These are phyloP conservation scores for Bathelium albidoporum DNA, from an alignment of 495 filamentous ascomycete genomes.

Conservation along the genomic window DNA sequence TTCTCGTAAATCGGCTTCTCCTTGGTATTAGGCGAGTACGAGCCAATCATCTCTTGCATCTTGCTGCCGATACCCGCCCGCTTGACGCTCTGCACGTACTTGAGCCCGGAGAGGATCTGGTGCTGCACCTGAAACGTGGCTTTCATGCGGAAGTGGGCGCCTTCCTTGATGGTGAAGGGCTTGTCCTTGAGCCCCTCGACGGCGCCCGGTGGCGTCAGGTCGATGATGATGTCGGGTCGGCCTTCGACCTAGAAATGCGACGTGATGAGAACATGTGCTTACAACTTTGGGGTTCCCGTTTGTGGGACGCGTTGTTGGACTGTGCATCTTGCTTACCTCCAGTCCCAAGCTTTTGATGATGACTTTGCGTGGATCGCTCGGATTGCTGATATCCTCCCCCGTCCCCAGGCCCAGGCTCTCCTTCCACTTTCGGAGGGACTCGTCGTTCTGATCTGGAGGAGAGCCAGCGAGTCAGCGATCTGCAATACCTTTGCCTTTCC, in stretches of 20 bases:
- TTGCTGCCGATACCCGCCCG: conserved; percentile 76
- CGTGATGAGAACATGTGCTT: neutral
- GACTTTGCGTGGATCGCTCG: conserved; percentile 62
- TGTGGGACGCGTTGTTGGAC: too few species aligned
- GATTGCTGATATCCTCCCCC: conserved; percentile 44
- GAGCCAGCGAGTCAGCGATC: neutral
- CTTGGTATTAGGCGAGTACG: conserved; percentile 80
- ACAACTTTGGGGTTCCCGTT: too few species aligned
- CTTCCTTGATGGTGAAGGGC: conserved; percentile 97
- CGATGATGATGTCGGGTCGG: conserved; percentile 73
- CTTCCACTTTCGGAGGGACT: conserved; percentile 95
- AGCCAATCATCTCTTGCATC: conserved; percentile 94
- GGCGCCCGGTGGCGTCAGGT: conserved; percentile 55
- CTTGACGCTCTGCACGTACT: conserved; percentile 90
- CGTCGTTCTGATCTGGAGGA: conserved; percentile 56
- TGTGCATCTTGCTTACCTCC: conserved; percentile 33
- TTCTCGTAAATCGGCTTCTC: conserved; percentile 77
- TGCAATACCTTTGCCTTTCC: neutral
- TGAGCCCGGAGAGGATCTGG: conserved; percentile 84
- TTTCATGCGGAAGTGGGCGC: conserved; percentile 82
- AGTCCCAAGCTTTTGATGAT: conserved; percentile 87
- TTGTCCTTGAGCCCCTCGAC: conserved; percentile 65
- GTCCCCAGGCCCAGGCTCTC: conserved; percentile 74
- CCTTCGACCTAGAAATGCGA: conserved; percentile 42
- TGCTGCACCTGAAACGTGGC: conserved; percentile 90